These are phyloP conservation scores for Leucogyrophana mollusca DNA, from an alignment of 768 basidiomycete species.

Conservation along the genomic window DNA sequence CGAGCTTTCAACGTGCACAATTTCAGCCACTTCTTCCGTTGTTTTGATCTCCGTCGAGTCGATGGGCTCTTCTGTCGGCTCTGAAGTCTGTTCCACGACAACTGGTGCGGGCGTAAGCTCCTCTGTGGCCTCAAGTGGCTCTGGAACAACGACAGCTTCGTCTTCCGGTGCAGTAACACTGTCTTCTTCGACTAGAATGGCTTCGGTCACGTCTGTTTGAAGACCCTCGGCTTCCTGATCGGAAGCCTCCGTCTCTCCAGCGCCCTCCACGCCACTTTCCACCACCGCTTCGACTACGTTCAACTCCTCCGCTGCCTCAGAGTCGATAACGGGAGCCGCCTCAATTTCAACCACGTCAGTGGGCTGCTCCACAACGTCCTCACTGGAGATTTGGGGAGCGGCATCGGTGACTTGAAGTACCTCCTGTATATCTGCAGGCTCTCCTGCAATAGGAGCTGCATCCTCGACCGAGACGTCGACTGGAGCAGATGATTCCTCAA, in stretches of 20 bases:
- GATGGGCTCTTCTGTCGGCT: not conserved
- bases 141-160: not conserved
- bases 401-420: not conserved
- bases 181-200: not conserved
- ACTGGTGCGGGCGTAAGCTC: slow-evolving; percentile 6
- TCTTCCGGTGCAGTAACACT: no score
- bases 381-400: not conserved
- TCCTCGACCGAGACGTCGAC: not conserved
- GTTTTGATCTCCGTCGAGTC: not conserved
- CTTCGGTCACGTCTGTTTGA: not conserved
- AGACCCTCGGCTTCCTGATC: not conserved
- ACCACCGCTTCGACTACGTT: not conserved
- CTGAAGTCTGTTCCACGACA: not conserved
- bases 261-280: not conserved
- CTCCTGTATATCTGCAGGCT: not conserved
- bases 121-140: not conserved
- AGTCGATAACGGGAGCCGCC: not conserved
- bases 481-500: not conserved
- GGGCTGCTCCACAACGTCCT: not conserved
- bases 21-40: not conserved
- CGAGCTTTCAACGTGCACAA: not conserved
- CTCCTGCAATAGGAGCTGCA: not conserved
- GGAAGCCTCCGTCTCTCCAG: not conserved
- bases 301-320: not conserved
- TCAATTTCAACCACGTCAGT: not conserved